Evolutionary conservation across 257 asterid species (phyloP).

Genomic region (Buddleja alternifolia): DNA sequence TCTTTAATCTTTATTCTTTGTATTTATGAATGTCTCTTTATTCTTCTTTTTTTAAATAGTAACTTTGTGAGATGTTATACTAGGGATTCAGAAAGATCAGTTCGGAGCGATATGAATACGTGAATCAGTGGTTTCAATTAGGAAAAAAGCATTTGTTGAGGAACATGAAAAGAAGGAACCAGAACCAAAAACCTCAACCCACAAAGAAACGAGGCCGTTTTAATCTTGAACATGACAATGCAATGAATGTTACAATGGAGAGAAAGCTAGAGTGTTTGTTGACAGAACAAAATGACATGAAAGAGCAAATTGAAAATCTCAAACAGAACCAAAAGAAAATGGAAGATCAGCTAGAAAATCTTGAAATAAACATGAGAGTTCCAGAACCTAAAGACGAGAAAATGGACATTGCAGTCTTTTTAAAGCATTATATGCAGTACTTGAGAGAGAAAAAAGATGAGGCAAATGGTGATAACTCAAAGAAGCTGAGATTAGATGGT

Average conservation of each 20-base stretch:
- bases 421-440: slow-evolving; percentile 25
- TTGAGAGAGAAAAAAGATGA: slow-evolving; percentile 25
- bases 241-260: slow-evolving; percentile 20
- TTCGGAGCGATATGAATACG: slow-evolving; percentile 42
- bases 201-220: not conserved
- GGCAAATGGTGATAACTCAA: slow-evolving; percentile 9
- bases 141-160: slow-evolving; percentile 45
- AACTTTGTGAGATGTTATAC: not conserved
- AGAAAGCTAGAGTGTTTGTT: slow-evolving; percentile 30
- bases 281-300: slow-evolving; percentile 40
- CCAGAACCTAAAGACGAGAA: slow-evolving; percentile 16
- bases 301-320: slow-evolving; percentile 37
- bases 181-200: slow-evolving; percentile 21
- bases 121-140: slow-evolving; percentile 49
- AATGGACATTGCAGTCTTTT: slow-evolving; percentile 13
- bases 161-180: slow-evolving; percentile 44
- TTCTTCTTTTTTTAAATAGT: too few species aligned
- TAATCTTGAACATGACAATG: slow-evolving; percentile 8
- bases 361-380: slow-evolving; percentile 14
- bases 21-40: not conserved
- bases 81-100: slow-evolving; percentile 51
- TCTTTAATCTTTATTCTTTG: slow-evolving; percentile 3
- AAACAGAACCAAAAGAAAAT: slow-evolving; percentile 27
- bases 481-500: slow-evolving; percentile 3
- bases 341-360: slow-evolving; percentile 25